These are phyloP conservation scores for Diaporthe nobilis DNA, from an alignment of 2,329 filamentous ascomycete genomes.

Conservation along the genomic window DNA sequence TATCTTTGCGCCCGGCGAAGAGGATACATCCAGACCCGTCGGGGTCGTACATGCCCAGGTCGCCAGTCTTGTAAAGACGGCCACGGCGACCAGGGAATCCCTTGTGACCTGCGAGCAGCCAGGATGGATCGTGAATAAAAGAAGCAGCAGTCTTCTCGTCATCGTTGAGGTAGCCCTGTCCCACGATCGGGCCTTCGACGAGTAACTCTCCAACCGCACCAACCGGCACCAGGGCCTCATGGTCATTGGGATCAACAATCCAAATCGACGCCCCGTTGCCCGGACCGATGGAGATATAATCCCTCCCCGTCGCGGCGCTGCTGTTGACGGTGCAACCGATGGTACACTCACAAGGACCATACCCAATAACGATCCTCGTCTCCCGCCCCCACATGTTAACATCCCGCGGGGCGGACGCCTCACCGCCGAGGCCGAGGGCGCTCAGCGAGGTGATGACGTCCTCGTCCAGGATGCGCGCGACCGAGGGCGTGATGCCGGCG, in stretches of 20 bases:
- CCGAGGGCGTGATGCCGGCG: conserved; percentile 66
- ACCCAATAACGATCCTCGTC: conserved; percentile 65
- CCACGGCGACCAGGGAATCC: conserved; percentile 51
- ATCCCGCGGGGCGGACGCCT: conserved; percentile 66
- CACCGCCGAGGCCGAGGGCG: conserved; percentile 65
- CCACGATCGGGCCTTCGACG: conserved; percentile 62
- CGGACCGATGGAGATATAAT: conserved; percentile 47
- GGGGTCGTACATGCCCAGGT: conserved; percentile 59
- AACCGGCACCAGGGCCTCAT: conserved; percentile 48
- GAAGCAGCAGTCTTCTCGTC: conserved; percentile 50
- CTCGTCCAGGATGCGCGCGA: conserved; percentile 61
- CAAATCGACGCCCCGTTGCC: conserved; percentile 46
- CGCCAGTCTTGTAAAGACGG: conserved; percentile 64
- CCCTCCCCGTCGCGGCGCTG: conserved; percentile 44
- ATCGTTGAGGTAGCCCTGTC: conserved; percentile 63
- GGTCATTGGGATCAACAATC: conserved; percentile 48
- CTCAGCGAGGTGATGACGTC: conserved; percentile 63
- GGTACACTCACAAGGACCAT: conserved; percentile 69
- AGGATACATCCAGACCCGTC: conserved; percentile 55
- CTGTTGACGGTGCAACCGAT: conserved; percentile 54
- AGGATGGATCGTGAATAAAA: conserved; percentile 47
- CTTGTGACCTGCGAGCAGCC: conserved; percentile 51
- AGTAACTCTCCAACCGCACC: conserved; percentile 53
- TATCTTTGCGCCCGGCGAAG: conserved; percentile 68
- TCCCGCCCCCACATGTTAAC: conserved; percentile 62